phyloP scores from a whole-genome alignment of 805 yeast species.

The Zygotorulaspora danielsina region DNA sequence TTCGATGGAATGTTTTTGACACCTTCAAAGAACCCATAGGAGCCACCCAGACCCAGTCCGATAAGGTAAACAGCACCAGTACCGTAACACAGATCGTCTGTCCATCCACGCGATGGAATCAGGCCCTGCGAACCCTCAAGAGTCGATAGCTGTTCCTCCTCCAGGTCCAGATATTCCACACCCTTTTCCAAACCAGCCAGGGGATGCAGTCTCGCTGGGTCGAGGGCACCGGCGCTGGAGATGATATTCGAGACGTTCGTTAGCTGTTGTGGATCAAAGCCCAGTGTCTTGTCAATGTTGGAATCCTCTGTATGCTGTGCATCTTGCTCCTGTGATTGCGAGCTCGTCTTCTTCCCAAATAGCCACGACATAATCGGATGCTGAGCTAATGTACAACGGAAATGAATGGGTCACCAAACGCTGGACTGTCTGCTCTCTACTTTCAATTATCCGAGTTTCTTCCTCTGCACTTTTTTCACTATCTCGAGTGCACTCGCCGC shows the following conservation, averaged over 20 bases:
- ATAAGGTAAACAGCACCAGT: conserved; percentile 89
- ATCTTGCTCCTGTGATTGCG: conserved; percentile 14
- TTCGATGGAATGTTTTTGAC: conserved; percentile 67
- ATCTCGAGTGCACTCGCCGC: too few relatives aligned
- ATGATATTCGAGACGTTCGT: conserved; percentile 60
- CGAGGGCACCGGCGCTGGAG: conserved; percentile 57
- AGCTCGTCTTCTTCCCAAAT: conserved; percentile 18
- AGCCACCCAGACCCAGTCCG: conserved; percentile 87
- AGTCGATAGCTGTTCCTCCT: conserved; percentile 70
- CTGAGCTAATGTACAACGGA: neutral
- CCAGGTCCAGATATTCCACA: conserved; percentile 84
- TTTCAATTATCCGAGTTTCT: too few relatives aligned
- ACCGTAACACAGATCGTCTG: conserved; percentile 96
- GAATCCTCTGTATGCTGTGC: conserved; percentile 16
- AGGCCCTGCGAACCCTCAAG: conserved; percentile 86
- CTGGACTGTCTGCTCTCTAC: neutral
- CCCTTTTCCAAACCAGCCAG: conserved; percentile 88
- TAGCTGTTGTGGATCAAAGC: conserved; percentile 63
- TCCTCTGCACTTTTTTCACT: too few relatives aligned
- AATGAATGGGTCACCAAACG: neutral
- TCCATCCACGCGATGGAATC: conserved; percentile 95
- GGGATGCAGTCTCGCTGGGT: conserved; percentile 76
- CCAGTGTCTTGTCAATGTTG: conserved; percentile 33
- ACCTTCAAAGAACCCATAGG: conserved; percentile 85
- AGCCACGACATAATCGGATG: conserved; percentile 25